These are phyloP conservation scores for Talaromyces pinophilus DNA, from an alignment of 2,329 filamentous ascomycete genomes.

Conservation along the genomic window DNA sequence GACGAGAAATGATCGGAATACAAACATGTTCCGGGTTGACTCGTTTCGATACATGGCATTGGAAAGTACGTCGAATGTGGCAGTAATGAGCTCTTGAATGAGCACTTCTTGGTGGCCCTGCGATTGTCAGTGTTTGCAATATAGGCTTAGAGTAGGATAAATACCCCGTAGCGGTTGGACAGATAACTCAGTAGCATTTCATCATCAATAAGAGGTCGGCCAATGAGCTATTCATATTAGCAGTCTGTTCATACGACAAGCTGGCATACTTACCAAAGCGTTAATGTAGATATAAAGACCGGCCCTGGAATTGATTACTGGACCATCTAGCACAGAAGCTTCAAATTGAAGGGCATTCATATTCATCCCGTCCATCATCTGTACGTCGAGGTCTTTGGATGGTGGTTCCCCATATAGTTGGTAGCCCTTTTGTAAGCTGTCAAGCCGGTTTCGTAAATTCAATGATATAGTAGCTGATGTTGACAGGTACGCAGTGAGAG, in stretches of 20 bases:
- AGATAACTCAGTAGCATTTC: conserved; percentile 74
- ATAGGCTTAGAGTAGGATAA: conserved; percentile 24
- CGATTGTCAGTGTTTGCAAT: conserved; percentile 15
- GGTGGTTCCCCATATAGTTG: conserved; percentile 45
- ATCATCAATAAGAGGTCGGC: conserved; percentile 81
- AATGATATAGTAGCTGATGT: conserved; percentile 44
- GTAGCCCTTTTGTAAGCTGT: conserved; percentile 45
- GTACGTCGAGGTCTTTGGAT: conserved; percentile 46
- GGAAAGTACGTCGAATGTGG: conserved; percentile 84
- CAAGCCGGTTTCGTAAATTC: conserved; percentile 42
- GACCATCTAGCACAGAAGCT: conserved; percentile 63
- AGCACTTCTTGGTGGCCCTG: conserved; percentile 75
- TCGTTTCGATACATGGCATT: conserved; percentile 78
- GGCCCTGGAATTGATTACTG: conserved; percentile 72
- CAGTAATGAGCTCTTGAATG: conserved; percentile 79
- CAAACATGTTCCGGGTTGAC: conserved; percentile 61
- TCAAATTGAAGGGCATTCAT: conserved; percentile 56
- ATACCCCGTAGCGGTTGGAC: conserved; percentile 78
- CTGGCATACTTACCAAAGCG: conserved; percentile 60
- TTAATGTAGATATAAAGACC: conserved; percentile 85
- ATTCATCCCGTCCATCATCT: conserved; percentile 45
- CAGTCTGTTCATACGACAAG: background rate
- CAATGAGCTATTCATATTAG: conserved; percentile 63
- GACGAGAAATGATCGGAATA: conserved; percentile 84
- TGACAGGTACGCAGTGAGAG: conserved; percentile 43